A percentile compares a stretch with the other conserved stretches of the same genome.
Evolutionary conservation across 768 basidiomycete species (phyloP).

Genomic region (Podaxis mareebaensis): DNA sequence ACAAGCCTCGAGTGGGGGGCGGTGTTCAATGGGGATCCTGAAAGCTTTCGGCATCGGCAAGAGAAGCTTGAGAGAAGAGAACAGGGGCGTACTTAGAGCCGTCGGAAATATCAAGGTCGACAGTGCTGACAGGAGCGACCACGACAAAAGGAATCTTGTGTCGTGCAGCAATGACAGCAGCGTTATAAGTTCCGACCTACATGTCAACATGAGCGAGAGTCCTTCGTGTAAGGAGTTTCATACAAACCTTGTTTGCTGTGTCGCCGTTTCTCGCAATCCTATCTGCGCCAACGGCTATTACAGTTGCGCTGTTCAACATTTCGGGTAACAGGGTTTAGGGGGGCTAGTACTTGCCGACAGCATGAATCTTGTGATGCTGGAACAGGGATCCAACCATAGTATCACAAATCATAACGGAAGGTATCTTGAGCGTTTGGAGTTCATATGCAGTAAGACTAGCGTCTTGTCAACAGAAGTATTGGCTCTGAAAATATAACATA

Average conservation of each 20-base stretch:
- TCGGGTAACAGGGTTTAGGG: background rate
- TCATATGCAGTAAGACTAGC: slow-evolving; percentile 86
- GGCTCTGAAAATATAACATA: background rate
- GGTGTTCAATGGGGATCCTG: slow-evolving; percentile 90
- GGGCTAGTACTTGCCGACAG: slow-evolving; percentile 56
- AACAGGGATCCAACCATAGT: slow-evolving; percentile 97
- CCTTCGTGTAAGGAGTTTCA: background rate
- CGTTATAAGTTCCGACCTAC: slow-evolving; percentile 93
- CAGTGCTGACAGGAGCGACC: slow-evolving; percentile 88
- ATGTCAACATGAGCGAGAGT: slow-evolving; percentile 18
- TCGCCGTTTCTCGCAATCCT: slow-evolving; percentile 91
- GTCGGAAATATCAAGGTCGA: slow-evolving; percentile 77
- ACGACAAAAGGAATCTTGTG: slow-evolving; percentile 92
- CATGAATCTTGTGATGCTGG: slow-evolving; percentile 82
- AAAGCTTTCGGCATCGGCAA: background rate
- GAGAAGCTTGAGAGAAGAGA: slow-evolving; percentile 11
- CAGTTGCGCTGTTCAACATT: background rate
- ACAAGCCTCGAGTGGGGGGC: slow-evolving; percentile 85
- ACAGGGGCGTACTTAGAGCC: slow-evolving; percentile 54
- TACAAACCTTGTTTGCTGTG: slow-evolving; percentile 85
- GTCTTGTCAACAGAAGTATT: background rate
- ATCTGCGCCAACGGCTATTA: slow-evolving; percentile 80
- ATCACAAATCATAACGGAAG: slow-evolving; percentile 94
- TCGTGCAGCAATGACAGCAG: slow-evolving; percentile 85
- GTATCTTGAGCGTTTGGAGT: slow-evolving; percentile 79